Conservation (phyloP, 2,329 filamentous ascomycete species). For the Sordariomycetes sp. region DNA sequence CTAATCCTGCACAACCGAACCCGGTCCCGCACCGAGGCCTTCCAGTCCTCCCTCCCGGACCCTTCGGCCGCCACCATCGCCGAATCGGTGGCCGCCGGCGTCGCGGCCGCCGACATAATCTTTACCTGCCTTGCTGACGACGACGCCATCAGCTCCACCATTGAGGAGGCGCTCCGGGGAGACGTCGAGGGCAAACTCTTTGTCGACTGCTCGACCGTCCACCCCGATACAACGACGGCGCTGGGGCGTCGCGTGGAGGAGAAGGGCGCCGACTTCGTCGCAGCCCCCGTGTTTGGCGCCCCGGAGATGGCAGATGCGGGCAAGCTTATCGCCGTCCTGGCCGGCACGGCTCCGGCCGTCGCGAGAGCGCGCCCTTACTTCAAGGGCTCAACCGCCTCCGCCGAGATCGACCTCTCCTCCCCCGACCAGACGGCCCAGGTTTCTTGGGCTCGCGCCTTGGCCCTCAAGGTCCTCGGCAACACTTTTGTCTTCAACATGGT, state of each 20-base stretch:
- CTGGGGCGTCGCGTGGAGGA: constrained; percentile 43
- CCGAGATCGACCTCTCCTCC: constrained; percentile 56
- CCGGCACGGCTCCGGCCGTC: constrained; percentile 47
- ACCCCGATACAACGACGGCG: constrained; percentile 64
- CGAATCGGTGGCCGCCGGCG: constrained; percentile 49
- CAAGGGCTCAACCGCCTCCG: constrained; percentile 56
- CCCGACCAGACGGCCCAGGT: constrained; percentile 42
- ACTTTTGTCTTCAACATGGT: constrained; percentile 77
- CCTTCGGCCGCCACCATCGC: constrained; percentile 50
- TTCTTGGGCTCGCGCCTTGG: constrained; percentile 36
- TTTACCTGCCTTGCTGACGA: constrained; percentile 77
- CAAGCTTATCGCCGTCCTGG: constrained; percentile 58
- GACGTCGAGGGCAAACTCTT: constrained; percentile 61
- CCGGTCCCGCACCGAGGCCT: constrained; percentile 46
- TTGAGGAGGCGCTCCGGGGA: constrained; percentile 37
- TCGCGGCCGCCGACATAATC: constrained; percentile 60
- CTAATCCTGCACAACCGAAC: constrained; percentile 76
- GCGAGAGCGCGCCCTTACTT: constrained; percentile 56
- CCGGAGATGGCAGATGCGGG: constrained; percentile 59
- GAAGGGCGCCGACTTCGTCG: constrained; percentile 61
- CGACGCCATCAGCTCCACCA: constrained; percentile 50
- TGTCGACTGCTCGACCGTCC: constrained; percentile 78
- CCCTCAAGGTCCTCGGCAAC: constrained; percentile 76
- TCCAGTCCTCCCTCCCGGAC: constrained; percentile 43
- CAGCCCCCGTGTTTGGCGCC: constrained; percentile 56